Evolutionary conservation across 1,139 yeast genomes (phyloP), one percentile per base, ranked within the genome.

Genomic region (Trichomonascaceae sp.): DNA sequence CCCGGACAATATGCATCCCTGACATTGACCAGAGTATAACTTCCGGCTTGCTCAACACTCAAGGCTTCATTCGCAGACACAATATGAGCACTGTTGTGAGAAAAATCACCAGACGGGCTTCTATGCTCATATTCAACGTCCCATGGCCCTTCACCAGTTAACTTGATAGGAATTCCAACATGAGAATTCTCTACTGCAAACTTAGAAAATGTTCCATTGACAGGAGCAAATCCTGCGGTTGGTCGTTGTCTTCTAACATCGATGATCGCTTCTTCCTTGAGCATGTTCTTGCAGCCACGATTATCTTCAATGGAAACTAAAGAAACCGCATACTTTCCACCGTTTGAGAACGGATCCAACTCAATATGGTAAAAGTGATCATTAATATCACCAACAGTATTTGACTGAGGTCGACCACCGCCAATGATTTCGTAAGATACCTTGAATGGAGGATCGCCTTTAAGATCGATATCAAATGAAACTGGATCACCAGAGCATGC

Each of bases 361-460:
- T 66, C 64, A 17, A 90, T 76, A 1, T 69, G 68, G 55, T 74
- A 74, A 4, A 61, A 60, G 45, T 74, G 67, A 0, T 66, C 70
- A 8, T 65, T 61, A 43, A 85, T 79, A 41, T 78, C 75, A n/a
- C 72, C 70, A 8, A 78, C 68, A 0, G 69, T 66, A 51, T 69
- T 75, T 5, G 79, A 70, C 8, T 72, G 67, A 56, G 74, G 74
- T 6, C 81, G 57, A 39, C 73, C 55, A 8, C 60, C 60, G 47
- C 79, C 79, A 15, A 83, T 68, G 38, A 89, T 72, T 60, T 87
- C 91, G 67, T 90, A 90, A 32, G 75, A 76, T 56, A 93, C 76
- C 2, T 78, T 72, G 61, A 85, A 88, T 1, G 98, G 98, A 0
- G 86, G 81, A 59, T 84, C 83, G 10, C 99, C 99, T 51, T 79